Conservation (phyloP, 345 rosid genomes). For the Lumnitzera racemosa region DNA sequence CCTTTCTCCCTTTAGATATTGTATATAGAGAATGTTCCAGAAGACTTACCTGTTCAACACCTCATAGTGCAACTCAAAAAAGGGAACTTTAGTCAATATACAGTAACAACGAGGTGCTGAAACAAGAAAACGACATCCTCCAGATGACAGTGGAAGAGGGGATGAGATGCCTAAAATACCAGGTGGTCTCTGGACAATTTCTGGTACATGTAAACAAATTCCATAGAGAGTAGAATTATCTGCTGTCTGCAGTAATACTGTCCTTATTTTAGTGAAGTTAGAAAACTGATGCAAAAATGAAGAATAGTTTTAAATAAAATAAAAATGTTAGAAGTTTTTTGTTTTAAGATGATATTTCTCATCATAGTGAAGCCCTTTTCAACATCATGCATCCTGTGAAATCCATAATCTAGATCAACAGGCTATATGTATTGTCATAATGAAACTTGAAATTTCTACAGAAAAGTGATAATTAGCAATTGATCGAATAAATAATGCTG, state of each 20-base stretch:
- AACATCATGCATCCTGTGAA: too few species aligned
- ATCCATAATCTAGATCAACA: too few species aligned
- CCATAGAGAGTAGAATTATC: slow-evolving; percentile 91
- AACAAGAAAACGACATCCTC: slow-evolving; percentile 67
- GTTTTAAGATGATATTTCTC: too few species aligned
- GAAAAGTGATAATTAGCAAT: too few species aligned
- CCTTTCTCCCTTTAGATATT: not conserved
- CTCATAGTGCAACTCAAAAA: slow-evolving; percentile 94
- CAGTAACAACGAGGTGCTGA: slow-evolving; percentile 99
- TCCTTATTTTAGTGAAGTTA: not conserved
- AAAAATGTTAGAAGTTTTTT: not conserved
- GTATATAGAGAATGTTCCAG: too few species aligned
- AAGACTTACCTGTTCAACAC: slow-evolving; percentile 77
- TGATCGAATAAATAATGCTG: too few species aligned
- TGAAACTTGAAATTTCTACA: too few species aligned
- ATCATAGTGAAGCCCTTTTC: too few species aligned
- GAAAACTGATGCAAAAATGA: slow-evolving; percentile 5
- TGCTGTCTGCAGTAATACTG: slow-evolving; percentile 54
- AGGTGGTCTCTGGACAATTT: slow-evolving; percentile 91
- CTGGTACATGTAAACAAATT: slow-evolving; percentile 83
- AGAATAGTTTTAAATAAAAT: not conserved
- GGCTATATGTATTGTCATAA: too few species aligned
- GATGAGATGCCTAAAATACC: slow-evolving; percentile 56
- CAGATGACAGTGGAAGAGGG: slow-evolving; percentile 42
- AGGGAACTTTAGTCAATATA: slow-evolving; percentile 83